Evolutionary conservation across 106 monocot genomes (phyloP).

Genomic region (Triglochin maritima): DNA sequence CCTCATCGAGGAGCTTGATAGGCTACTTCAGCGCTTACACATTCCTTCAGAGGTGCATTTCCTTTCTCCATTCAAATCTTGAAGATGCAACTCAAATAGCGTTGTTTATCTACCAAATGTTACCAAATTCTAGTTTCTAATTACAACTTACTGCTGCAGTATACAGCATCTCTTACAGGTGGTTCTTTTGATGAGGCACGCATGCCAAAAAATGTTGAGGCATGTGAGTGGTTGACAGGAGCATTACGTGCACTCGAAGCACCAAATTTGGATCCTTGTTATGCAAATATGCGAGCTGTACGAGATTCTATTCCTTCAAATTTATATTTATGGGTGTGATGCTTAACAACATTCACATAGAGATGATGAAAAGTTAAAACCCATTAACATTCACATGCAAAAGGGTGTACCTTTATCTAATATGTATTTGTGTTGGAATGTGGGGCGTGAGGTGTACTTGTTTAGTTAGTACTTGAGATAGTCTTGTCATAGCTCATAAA

Average conservation of each 20-base stretch:
- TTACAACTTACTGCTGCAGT: constrained; percentile 26
- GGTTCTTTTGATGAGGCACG: constrained; percentile 91
- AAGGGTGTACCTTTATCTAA: no score
- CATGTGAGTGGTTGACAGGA: constrained; percentile 93
- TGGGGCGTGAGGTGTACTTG: no score
- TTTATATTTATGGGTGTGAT: no score
- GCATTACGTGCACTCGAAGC: constrained; percentile 60
- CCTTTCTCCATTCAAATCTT: no score
- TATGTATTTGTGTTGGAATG: no score
- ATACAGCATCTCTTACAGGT: constrained; percentile 79
- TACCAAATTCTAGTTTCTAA: neutral
- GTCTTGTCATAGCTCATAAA: no score
- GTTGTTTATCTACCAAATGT: neutral
- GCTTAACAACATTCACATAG: no score
- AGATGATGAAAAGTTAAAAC: no score
- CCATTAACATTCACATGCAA: no score
- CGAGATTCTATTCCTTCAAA: constrained; percentile 4
- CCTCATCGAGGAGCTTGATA: constrained; percentile 89
- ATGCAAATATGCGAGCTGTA: constrained; percentile 88
- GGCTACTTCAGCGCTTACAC: constrained; percentile 71
- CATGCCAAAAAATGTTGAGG: constrained; percentile 94
- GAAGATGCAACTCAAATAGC: no score
- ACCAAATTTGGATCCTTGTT: constrained; percentile 79
- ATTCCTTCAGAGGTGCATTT: constrained; percentile 76
- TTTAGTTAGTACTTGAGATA: no score